These are phyloP conservation scores for Amphicarpaea edgeworthii DNA, from an alignment of 306 rosid genomes.

Conservation along the genomic window DNA sequence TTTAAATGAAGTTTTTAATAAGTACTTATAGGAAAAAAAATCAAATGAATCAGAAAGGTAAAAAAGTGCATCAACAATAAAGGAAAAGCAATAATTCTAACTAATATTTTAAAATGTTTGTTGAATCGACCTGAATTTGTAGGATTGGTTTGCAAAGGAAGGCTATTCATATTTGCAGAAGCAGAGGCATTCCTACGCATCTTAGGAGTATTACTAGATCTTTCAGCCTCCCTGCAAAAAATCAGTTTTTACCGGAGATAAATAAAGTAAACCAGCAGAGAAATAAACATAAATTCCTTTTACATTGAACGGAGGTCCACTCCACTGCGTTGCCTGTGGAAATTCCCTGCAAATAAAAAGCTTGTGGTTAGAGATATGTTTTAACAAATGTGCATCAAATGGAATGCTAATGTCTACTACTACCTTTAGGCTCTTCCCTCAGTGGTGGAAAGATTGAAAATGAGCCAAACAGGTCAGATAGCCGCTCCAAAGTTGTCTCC, in stretches of 20 bases:
- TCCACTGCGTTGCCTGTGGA: constrained; percentile 71
- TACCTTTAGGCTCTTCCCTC: constrained; percentile 73
- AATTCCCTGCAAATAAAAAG: constrained; percentile 53
- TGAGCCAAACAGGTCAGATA: constrained; percentile 81
- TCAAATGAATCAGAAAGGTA: background rate
- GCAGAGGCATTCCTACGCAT: constrained; percentile 88
- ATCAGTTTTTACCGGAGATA: background rate
- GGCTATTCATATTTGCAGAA: constrained; percentile 72
- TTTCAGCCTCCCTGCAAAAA: constrained; percentile 60
- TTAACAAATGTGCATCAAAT: constrained; percentile 10
- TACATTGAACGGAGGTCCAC: constrained; percentile 70
- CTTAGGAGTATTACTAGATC: constrained; percentile 55
- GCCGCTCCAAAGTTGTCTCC: constrained; percentile 70
- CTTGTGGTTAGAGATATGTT: constrained; percentile 47
- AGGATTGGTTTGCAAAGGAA: constrained; percentile 56
- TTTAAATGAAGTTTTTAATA: background rate
- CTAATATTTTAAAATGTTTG: constrained; percentile 13
- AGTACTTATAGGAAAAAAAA: background rate
- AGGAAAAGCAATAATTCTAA: constrained; percentile 24
- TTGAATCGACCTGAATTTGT: constrained; percentile 64
- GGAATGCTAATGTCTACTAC: constrained; percentile 14
- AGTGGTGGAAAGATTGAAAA: constrained; percentile 70
- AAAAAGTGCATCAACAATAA: constrained; percentile 5
- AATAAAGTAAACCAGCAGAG: constrained; percentile 14
- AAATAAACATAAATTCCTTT: background rate